Base-by-base conservation (phyloP, 148 eudicot species). In the Rheum nobile region DNA sequence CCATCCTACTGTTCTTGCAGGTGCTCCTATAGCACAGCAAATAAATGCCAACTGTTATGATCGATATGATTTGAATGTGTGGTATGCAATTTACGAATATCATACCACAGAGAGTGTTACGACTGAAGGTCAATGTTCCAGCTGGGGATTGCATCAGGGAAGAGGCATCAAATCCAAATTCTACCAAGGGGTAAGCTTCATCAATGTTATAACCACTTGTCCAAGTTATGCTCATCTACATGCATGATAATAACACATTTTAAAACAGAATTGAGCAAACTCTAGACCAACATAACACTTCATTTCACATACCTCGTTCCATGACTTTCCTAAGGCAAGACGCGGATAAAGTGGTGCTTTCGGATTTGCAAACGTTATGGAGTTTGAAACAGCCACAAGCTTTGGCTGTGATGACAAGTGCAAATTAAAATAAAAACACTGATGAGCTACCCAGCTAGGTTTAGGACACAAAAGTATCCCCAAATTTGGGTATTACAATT, bases 1-100 rank as follows among this genome's bases (percentile, higher is more conserved):
- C 98, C 98, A 94, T 44, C 98, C 98, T 54, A 94, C 97, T 28
- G 97, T 89, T 73, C 96, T 83, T 41, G 98, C 98, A 34, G 98
- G 98, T 73, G 91, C 80, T 67, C 93, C 98, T 94, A 81, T 80
- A 76, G 34, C n/a, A 72, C 42, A 73, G 74, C 13, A 17, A 54
- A 72, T 32, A 39, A n/a, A n/a, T n/a, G n/a, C n/a, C n/a, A n/a
- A n/a, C n/a, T 38, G 41, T 38, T 38, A 38, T 38, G 1, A 38
- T 8, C 8, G 41, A 44, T 13, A 44, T 44, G 50, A 44, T 14
- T 12, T 44, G 13, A 8, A 48, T 46, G 21, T 46, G 2, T 46
- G 0, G 14, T n/a, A 22, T 32, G 22, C 48, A 72, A 29, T 6
- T 1, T n/a, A 52, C 24, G 39, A 19, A 6, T 69, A 47, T 24